phyloP scores from a whole-genome alignment of 2,329 filamentous ascomycete genomes.

The Stemphylium lycopersici region DNA sequence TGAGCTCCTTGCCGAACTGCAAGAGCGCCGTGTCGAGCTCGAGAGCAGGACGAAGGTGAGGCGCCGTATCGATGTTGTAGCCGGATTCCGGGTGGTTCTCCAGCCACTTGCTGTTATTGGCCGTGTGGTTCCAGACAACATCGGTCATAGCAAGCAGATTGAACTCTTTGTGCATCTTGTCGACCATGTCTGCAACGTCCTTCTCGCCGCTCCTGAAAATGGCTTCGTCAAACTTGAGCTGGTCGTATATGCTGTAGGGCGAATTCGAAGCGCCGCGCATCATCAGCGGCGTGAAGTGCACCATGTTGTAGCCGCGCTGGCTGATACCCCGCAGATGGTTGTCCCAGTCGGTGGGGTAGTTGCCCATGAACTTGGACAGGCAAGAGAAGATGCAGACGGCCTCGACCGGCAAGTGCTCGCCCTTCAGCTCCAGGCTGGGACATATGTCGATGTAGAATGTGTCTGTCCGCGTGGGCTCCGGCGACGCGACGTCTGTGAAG shows the following conservation, averaged over 20 bases:
- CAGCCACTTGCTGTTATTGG: constrained; percentile 93
- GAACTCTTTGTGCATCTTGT: constrained; percentile 82
- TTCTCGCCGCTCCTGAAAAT: constrained; percentile 85
- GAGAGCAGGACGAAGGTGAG: constrained; percentile 69
- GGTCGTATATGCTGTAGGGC: constrained; percentile 95
- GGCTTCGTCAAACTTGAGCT: constrained; percentile 80
- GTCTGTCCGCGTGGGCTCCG: constrained; percentile 70
- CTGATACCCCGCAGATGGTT: constrained; percentile 87
- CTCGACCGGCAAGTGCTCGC: constrained; percentile 77
- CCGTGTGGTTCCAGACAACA: constrained; percentile 97
- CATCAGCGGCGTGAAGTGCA: constrained; percentile 96
- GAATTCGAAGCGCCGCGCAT: constrained; percentile 89
- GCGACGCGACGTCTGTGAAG: constrained; percentile 58
- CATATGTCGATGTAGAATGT: constrained; percentile 94
- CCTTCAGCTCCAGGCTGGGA: constrained; percentile 76
- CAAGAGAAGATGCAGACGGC: constrained; percentile 91
- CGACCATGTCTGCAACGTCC: constrained; percentile 77
- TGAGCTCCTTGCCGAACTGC: constrained; percentile 66
- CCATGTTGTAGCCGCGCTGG: constrained; percentile 95
- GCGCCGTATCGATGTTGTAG: constrained; percentile 91
- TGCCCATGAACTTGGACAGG: constrained; percentile 98
- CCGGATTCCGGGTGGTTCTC: constrained; percentile 93
- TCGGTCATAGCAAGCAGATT: constrained; percentile 89
- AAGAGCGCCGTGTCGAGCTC: constrained; percentile 80
- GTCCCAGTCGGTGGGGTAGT: constrained; percentile 88